Evolutionary conservation across 1,139 yeast genomes (phyloP), one percentile per base, ranked within the genome.

Genomic region (Yamadazyma epiphylla): DNA sequence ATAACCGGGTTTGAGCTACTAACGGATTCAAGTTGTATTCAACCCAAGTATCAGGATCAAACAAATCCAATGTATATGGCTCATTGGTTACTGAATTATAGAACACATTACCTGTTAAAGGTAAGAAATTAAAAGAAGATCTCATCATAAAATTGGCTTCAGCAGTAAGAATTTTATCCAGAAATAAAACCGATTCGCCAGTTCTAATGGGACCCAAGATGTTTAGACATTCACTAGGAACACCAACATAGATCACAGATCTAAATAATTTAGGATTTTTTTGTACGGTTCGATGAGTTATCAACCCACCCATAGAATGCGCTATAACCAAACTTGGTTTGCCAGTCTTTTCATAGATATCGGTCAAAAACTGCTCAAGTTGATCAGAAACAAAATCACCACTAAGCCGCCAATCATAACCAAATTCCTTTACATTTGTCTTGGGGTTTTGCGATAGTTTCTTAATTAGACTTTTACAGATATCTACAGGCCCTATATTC

Each of bases 261-360:
- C 91, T 63, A 47, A 88, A 73, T 25, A 86, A 55, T 8, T 70
- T 61, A 0, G 95, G 89, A 34, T 77, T 71, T 27, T 62, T 60
- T 35, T 81, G 84, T 66, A 88, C 62, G 0, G 85, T 84, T 33
- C 82, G 82, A 47, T 86, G 95, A 0, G 95, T 78, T 13, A 88
- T 70, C 14, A 88, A 51, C 0, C 96, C 96, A 30, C 96, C 96
- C 96, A 88, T 87, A 0, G 95, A 86, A 54, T 88, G 96, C 0
- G 94, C 94, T 33, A 88, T 76, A 0, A 88, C 77, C 16, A 80
- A 58, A 0, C 80, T 69, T 4, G 84, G 85, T 39, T 73, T 71
- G 6, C 73, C 66, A 0, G 72, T 64, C 19, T 51, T 36, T 7
- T 52, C 40, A 39, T 66, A 60, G 14, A 77, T 55, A 5, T 60